Evolutionary conservation across 2,329 filamentous ascomycete species (phyloP).

Genomic region (Monosporascus sp.): DNA sequence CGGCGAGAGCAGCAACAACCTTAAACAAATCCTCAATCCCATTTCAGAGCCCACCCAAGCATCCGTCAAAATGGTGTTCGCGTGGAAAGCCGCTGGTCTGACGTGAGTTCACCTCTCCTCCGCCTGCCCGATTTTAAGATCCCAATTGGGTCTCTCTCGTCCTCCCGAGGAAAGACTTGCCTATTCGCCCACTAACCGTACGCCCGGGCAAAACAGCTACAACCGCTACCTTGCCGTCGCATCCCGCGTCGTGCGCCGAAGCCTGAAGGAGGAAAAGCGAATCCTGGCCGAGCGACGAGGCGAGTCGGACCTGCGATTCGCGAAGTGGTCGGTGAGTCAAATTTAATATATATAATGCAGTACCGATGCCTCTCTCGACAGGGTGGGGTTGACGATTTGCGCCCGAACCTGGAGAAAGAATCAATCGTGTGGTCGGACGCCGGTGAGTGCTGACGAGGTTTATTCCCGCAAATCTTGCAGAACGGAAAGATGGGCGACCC

Average conservation of each 20-base stretch:
- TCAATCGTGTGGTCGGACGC: conserved; percentile 3
- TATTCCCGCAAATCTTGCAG: conserved; percentile 46
- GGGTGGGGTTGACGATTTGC: no score
- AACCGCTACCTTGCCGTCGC: conserved; percentile 98
- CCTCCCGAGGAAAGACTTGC: conserved; percentile 5
- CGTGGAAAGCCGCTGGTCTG: conserved; percentile 97
- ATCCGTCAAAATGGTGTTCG: conserved; percentile 80
- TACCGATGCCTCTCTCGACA: no score
- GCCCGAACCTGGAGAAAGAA: neutral
- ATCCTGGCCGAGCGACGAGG: conserved; percentile 83
- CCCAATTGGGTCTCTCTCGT: neutral
- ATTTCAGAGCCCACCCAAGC: conserved; percentile 25
- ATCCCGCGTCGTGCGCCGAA: conserved; percentile 89
- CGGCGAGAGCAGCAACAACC: conserved; percentile 27
- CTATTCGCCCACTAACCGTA: conserved; percentile 27
- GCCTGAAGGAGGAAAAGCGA: conserved; percentile 93
- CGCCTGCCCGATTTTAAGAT: neutral
- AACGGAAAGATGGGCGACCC: conserved; percentile 92
- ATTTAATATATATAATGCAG: no score
- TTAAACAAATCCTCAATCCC: conserved; percentile 18
- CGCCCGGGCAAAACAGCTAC: conserved; percentile 62
- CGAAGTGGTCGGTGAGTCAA: conserved; percentile 87
- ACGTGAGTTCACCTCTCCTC: conserved; percentile 60
- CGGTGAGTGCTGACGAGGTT: conserved; percentile 27
- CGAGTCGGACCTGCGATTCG: conserved; percentile 81